Base-by-base conservation (phyloP, 305 asterid genomes). In the Fraxinus angustifolia region DNA sequence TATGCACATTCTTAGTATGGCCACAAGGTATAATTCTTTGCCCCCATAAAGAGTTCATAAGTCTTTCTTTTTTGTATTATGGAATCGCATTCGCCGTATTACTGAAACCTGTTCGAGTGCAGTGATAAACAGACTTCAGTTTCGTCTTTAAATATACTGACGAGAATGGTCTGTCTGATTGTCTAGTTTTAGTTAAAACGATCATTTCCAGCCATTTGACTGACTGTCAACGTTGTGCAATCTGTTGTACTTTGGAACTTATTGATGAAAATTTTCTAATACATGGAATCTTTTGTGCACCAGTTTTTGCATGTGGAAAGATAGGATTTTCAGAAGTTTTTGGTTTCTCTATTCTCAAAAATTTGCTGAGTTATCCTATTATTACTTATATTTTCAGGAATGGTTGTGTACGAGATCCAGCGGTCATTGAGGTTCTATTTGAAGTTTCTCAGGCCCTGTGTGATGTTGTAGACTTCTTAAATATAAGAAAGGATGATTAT, bases 391-490 rank as follows among this genome's bases (percentile, higher is more conserved):
- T 21, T 85, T 83, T 68, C 89, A 93, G 97, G 85, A 85, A 88
- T 81, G 85, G 88, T 80, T 83, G 80, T 81, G 88, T 93, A 75
- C 89, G 79, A 83, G 97, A 94, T 83, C 91, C 91, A 42, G 77
- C 89, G 0, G 78, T 88, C 83, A 92, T 93, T 88, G 93, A 90
- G 85, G 89, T 93, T 78, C 88, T 94, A 77, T 87, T 87, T 84
- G 96, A 93, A 89, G 91, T 92, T 87, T 91, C 97, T 80, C 97
- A 91, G 88, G 86, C 91, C 86, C 88, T 94, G 84, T 90, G 89
- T 86, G 94, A 94, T 85, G 88, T 89, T 72, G 76, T 89, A 72
- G 94, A 94, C 84, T 88, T 87, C 88, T 88, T 90, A 84, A 91
- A 85, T 84, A 84, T 87, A 87, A 91, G 88, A 83, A 91, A 89